Percentiles rank a stretch among this genome's conserved stretches.
Conservation (phyloP, 345 rosid species). For the Stellera chamaejasme region DNA sequence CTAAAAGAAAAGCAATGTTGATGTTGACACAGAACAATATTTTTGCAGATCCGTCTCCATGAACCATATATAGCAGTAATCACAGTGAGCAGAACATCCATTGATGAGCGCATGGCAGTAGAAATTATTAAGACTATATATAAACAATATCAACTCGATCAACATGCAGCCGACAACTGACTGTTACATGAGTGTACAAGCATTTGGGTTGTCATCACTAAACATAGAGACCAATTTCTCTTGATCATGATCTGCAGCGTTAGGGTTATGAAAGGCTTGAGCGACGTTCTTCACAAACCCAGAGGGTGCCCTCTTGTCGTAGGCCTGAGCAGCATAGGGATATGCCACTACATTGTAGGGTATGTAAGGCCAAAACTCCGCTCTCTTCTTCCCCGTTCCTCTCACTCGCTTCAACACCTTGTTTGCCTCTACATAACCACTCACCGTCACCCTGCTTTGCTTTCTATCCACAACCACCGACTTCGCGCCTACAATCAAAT, state of each 20-base stretch:
- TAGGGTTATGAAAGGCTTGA: conserved; percentile 28
- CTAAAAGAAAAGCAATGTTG: too few relatives aligned
- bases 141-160: too few relatives aligned
- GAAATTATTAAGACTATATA: too few relatives aligned
- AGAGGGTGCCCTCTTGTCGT: conserved; percentile 44
- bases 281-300: conserved; percentile 36
- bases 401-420: conserved; percentile 32
- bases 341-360: conserved; percentile 38
- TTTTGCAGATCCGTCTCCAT: too few relatives aligned
- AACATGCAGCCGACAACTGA: too few relatives aligned
- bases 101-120: too few relatives aligned
- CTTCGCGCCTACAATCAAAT: conserved; percentile 20
- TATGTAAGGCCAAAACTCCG: conserved; percentile 50
- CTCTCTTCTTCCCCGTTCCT: conserved; percentile 39
- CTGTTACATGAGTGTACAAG: conserved; percentile 39
- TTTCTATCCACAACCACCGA: conserved; percentile 36
- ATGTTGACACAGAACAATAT: too few relatives aligned
- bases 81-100: too few relatives aligned
- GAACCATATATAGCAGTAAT: too few relatives aligned
- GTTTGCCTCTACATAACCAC: conserved; percentile 42
- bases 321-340: conserved; percentile 36
- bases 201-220: conserved; percentile 45
- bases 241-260: conserved; percentile 15
- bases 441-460: conserved; percentile 37
- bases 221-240: conserved; percentile 24